These are phyloP conservation scores for Moricandia arvensis DNA, from an alignment of 345 rosid species.

Conservation along the genomic window DNA sequence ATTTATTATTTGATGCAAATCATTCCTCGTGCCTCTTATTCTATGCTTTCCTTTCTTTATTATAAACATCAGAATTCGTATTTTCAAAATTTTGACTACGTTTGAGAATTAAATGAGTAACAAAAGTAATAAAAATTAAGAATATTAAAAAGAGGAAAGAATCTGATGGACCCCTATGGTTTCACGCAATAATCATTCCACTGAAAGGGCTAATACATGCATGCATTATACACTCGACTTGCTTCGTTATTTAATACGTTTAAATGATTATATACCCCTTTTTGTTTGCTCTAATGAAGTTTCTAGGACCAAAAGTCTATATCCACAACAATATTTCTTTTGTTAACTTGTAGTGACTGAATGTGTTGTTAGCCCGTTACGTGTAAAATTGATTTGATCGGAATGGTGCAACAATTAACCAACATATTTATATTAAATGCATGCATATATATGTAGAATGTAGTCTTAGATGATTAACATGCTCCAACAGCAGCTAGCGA, in stretches of 20 bases:
- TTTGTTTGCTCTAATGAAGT: not conserved
- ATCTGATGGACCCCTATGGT: no score
- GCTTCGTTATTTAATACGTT: not conserved
- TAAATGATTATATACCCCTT: not conserved
- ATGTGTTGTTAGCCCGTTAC: not conserved
- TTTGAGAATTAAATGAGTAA: no score
- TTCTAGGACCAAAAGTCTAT: not conserved
- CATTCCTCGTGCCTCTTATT: slow-evolving; percentile 42
- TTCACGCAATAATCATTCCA: slow-evolving; percentile 57
- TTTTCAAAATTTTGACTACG: not conserved
- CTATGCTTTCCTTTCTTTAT: slow-evolving; percentile 9
- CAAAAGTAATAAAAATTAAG: no score
- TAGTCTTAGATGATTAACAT: not conserved
- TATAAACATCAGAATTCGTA: not conserved
- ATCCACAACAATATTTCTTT: not conserved
- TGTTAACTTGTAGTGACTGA: not conserved
- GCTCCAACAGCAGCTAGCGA: not conserved
- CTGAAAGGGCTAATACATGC: slow-evolving; percentile 31
- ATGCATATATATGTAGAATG: no score
- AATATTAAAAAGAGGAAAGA: no score
- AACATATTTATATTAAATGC: no score
- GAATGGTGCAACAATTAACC: not conserved
- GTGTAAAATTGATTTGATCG: not conserved
- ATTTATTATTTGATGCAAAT: slow-evolving; percentile 30
- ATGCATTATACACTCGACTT: slow-evolving; percentile 27